Evolutionary conservation across 768 basidiomycete genomes (phyloP), one percentile per base, ranked within the genome.

Genomic region (Cytidiella melzeri): DNA sequence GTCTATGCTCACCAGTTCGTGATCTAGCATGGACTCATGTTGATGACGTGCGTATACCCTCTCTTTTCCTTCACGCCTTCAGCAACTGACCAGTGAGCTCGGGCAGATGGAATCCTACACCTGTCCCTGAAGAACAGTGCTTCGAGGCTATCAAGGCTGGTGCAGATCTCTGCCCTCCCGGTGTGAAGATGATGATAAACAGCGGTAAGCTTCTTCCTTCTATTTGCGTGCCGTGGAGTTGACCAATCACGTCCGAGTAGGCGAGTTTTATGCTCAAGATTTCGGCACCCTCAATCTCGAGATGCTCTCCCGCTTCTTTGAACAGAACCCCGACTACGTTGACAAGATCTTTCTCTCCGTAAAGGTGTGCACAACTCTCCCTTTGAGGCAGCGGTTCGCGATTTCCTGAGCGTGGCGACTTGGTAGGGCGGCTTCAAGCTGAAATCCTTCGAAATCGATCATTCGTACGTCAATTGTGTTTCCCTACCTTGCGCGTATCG

Each of bases 131-230:
- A 48, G 80, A 80, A 46, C 71, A 78, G 27, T 76, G 75, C 7
- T 84, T 87, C 52, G 77, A 73, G 19, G 68, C 79, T 1, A 83
- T 86, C 67, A 79, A 77, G 59, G 73, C 72, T 10, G 73, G 72
- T 4, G 57, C 77, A 50, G 67, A 73, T 30, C 61, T 67, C 0
- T 57, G 74, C 27, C 73, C 73, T 1, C 54, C 66, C 0, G 75
- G 72, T 13, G 64, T 62, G 26, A 78, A 78, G 58, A 71, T 76
- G 57, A 54, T 79, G 42, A 52, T 82, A 54, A 80, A 80, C 56
- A 73, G 70, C 57, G 74, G 78, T 71, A 53, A 10, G 65, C 54
- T 2, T 20, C 21, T 24, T 3, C 12, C 20, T 28, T 4, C 19
- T 9, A 2, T 21, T 10, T n/a, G n/a, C n/a, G 15, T 19, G 18